Conservation (phyloP, 202 grass and related monocot species). For the Tripidium arundinaceum region DNA sequence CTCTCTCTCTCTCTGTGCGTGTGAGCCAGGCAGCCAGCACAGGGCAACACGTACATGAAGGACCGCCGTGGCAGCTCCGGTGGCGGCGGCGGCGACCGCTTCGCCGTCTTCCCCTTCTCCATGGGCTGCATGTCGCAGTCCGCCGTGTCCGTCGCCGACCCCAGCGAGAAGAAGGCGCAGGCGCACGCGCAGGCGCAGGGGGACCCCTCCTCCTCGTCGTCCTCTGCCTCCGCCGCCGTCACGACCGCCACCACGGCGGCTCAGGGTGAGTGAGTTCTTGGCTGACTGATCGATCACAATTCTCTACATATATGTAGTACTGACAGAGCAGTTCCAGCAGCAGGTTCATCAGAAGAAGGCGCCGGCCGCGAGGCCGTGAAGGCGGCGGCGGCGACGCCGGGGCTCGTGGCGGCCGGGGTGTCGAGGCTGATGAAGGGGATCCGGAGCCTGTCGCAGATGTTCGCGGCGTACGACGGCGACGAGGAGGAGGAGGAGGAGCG, state of each 20-base stretch:
- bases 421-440: slow-evolving; percentile 66
- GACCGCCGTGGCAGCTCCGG: slow-evolving; percentile 40
- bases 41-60: slow-evolving; percentile 30
- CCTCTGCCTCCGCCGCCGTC: background rate
- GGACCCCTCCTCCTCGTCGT: slow-evolving; percentile 14
- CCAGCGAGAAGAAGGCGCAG: slow-evolving; percentile 33
- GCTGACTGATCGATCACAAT: background rate
- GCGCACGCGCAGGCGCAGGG: too few relatives aligned
- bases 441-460: slow-evolving; percentile 62
- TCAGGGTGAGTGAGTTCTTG: slow-evolving; percentile 11
- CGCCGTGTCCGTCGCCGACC: slow-evolving; percentile 38
- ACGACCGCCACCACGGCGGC: background rate
- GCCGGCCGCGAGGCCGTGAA: slow-evolving; percentile 17
- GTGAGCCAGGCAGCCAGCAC: background rate
- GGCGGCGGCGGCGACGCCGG: background rate
- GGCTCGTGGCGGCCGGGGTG: slow-evolving; percentile 42
- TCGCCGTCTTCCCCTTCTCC: slow-evolving; percentile 62
- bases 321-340: background rate
- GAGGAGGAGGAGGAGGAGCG: slow-evolving; percentile 22
- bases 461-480: slow-evolving; percentile 32
- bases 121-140: slow-evolving; percentile 73
- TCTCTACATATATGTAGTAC: background rate
- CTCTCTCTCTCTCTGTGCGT: background rate
- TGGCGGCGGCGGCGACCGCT: slow-evolving; percentile 33
- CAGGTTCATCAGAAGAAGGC: background rate